These are phyloP conservation scores for Penicillium occitanis DNA, from an alignment of 2,329 filamentous ascomycete genomes.

Conservation along the genomic window DNA sequence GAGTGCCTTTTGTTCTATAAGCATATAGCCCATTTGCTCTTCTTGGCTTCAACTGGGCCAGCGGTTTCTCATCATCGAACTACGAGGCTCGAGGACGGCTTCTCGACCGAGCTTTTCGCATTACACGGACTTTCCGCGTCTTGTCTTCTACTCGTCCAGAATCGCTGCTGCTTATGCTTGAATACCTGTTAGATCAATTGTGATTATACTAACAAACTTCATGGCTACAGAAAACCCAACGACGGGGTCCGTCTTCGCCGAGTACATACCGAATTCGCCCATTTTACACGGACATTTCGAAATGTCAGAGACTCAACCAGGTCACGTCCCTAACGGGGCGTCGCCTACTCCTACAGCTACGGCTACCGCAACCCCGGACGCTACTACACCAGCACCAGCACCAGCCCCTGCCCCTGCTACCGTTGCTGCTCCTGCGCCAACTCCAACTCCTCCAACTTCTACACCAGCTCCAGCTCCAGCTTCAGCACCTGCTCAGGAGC, in stretches of 20 bases:
- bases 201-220: background rate
- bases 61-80: background rate
- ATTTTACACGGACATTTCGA: slow-evolving; percentile 1
- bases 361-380: background rate
- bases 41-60: background rate
- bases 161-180: background rate
- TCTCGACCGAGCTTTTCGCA: background rate
- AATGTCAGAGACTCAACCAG: slow-evolving; percentile 18
- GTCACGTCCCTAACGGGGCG: background rate
- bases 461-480: background rate
- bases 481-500: slow-evolving; percentile 19
- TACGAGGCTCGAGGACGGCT: background rate
- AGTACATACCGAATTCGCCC: background rate
- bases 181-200: background rate
- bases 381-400: background rate
- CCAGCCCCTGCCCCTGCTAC: slow-evolving; percentile 8
- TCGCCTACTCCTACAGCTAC: slow-evolving; percentile 6
- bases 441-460: background rate
- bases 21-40: background rate
- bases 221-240: slow-evolving; percentile 3
- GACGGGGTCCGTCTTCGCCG: background rate
- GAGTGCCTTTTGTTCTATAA: background rate
- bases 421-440: slow-evolving; percentile 13
- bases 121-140: background rate
- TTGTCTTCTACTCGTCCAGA: background rate